Evolutionary conservation across 1,284 basidiomycete species (phyloP).

Genomic region (Leccinum glutinopallens): DNA sequence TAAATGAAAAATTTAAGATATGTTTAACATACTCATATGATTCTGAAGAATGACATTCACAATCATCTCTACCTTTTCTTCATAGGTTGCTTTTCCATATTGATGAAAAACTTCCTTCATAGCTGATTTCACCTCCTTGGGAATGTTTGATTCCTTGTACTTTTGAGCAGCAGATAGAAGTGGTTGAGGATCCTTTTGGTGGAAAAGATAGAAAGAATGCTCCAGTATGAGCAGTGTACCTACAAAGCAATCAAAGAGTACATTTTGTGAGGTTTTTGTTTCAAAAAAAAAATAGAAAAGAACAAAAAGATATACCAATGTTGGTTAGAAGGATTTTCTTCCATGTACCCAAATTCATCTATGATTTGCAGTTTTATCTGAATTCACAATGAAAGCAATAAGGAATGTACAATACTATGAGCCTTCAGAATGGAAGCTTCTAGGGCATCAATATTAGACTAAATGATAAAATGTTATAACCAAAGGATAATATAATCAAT

Average conservation of each 20-base stretch:
- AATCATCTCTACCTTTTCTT: background rate
- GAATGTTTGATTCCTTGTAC: background rate
- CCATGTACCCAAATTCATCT: background rate
- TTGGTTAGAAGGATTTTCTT: fast-evolving
- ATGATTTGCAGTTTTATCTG: background rate
- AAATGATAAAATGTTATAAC: background rate
- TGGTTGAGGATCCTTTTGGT: background rate
- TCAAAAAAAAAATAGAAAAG: background rate
- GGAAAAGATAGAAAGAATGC: background rate
- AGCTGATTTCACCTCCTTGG: background rate
- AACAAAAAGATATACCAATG: background rate
- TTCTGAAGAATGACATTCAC: background rate
- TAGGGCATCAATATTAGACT: fast-evolving
- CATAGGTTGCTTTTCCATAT: background rate
- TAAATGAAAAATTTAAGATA: background rate
- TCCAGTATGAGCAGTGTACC: background rate
- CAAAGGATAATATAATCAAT: background rate
- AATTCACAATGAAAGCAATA: background rate
- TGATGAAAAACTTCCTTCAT: background rate
- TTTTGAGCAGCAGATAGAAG: background rate
- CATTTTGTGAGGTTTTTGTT: background rate
- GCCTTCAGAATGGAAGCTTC: background rate
- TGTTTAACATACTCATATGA: background rate
- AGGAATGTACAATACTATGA: background rate
- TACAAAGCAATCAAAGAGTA: background rate